Evolutionary conservation across 108 stramenopile species (phyloP), one percentile per base, ranked within the genome.

Genomic region (Fistulifera pelliculosa): DNA sequence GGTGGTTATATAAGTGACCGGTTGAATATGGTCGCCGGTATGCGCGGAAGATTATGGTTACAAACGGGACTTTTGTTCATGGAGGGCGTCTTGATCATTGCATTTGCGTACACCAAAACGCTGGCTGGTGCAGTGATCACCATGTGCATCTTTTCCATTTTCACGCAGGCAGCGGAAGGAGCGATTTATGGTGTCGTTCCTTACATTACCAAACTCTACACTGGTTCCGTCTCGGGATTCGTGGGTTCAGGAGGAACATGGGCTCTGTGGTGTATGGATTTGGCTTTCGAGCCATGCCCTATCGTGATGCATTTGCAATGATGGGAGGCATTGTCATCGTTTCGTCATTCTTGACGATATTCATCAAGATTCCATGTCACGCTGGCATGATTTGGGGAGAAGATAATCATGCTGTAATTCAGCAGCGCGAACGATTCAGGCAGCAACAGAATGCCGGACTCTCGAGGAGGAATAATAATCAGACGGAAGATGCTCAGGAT

Each of bases 161-260:
- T 83, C 61, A 80, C 83, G 3, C 90, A 92, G 70, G 69, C 62
- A 38, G 71, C 87, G 1, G 90, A 94, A 67, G 93, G 87, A 22
- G 43, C 81, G 38, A 71, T 66, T 10, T 83, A 53, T 44, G 56
- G 56, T 8, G 24, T 45, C 21, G 89, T 90, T 1, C 89, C 89
- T 19, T 90, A 85, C 68, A 67, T 90, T 25, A 47, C 49, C 47
- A 78, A 78, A 10, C 65, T 65, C 12, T 63, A 69, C 43, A 80
- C 81, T 12, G 89, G 89, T 39, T 74, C 80, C 13, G 76, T 90
- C 48, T 45, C 82, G 17, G 87, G 86, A n/a, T 65, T 91, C 45
- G 69, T 83, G 15, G 85, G 85, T 13, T 80, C 90, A 1, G 90
- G 90, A 25, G 90, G 90, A 85, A 83, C 62, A 66, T 79, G 11